phyloP scores from a whole-genome alignment of 768 basidiomycete genomes.

The Leccinum arenicola region DNA sequence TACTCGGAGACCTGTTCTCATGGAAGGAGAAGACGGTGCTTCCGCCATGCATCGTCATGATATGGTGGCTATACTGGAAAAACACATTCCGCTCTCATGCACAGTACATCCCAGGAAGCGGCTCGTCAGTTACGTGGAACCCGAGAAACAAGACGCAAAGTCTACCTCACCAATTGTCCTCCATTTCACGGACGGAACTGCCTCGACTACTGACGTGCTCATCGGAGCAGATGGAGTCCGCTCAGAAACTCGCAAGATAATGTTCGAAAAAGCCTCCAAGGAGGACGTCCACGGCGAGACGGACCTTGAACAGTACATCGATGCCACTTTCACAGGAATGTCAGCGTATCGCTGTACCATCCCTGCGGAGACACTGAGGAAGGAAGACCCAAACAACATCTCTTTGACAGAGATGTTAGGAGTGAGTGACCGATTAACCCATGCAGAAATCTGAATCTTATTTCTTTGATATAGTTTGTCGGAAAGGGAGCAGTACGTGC shows the following conservation, averaged over 20 bases:
- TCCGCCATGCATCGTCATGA: conserved; percentile 23
- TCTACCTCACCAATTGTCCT: conserved; percentile 19
- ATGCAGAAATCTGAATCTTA: conserved; percentile 3
- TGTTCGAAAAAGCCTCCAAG: conserved; percentile 20
- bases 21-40: conserved; percentile 3
- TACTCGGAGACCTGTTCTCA: not conserved
- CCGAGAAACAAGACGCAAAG: conserved; percentile 20
- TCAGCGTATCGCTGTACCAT: conserved; percentile 39
- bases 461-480: conserved; percentile 11
- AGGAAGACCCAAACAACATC: conserved; percentile 21
- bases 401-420: conserved; percentile 16
- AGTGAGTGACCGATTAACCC: conserved; percentile 19
- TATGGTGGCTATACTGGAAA: conserved; percentile 18
- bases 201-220: conserved; percentile 38
- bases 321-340: conserved; percentile 42
- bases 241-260: conserved; percentile 23
- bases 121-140: conserved; percentile 15
- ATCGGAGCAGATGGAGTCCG: conserved; percentile 47
- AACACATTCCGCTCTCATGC: conserved; percentile 17
- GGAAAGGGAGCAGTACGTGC: conserved; percentile 10
- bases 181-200: conserved; percentile 14
- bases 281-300: not conserved
- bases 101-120: conserved; percentile 19
- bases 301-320: conserved; percentile 11
- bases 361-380: conserved; percentile 30